These are phyloP conservation scores for Aspergillus phoenicis DNA, from an alignment of 2,329 filamentous ascomycete species.

Conservation along the genomic window DNA sequence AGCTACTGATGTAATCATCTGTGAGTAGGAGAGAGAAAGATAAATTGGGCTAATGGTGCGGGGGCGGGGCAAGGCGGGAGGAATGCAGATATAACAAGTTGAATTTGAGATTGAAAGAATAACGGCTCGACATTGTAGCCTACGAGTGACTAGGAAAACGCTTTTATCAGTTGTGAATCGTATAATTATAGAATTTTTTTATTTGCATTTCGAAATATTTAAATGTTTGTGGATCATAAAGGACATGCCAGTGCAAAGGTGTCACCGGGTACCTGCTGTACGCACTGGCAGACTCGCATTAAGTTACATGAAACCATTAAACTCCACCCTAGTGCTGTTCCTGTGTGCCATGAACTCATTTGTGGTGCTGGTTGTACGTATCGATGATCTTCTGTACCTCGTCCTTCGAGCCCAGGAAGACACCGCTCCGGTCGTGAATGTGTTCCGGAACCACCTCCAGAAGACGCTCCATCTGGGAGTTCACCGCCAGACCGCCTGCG, in stretches of 20 bases:
- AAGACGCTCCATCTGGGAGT: slow-evolving; percentile 90
- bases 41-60: no score
- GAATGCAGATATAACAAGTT: no score
- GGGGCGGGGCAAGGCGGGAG: no score
- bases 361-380: slow-evolving; percentile 63
- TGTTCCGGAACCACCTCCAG: slow-evolving; percentile 83
- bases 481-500: slow-evolving; percentile 88
- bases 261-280: background rate
- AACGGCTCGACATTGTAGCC: no score
- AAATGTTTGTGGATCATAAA: slow-evolving; percentile 6
- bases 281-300: background rate
- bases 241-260: background rate
- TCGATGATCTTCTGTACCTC: slow-evolving; percentile 95
- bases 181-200: slow-evolving; percentile 1
- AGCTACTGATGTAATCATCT: no score
- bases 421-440: slow-evolving; percentile 94
- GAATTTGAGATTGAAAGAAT: no score
- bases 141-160: no score
- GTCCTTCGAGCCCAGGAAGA: slow-evolving; percentile 92
- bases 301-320: background rate
- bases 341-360: slow-evolving; percentile 23
- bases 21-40: no score
- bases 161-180: background rate
- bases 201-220: background rate
- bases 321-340: background rate